Evolutionary conservation across 2,329 filamentous ascomycete species (phyloP), one percentile per base, ranked within the genome.

Genomic region (Talaromyces sp.): DNA sequence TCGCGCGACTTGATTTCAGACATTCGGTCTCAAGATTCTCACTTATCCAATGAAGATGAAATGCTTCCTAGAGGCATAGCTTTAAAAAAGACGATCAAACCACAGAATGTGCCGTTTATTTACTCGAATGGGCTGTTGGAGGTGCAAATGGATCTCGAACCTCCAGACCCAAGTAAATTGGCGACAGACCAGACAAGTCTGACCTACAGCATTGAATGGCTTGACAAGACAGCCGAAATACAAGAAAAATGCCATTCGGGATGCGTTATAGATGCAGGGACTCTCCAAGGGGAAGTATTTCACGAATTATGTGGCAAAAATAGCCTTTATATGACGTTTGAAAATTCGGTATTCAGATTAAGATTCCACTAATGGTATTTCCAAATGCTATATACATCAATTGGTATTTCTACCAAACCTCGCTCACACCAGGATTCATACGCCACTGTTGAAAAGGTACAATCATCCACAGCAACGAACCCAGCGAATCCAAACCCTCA

Each of bases 361-460:
- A 54, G n/a, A 40, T 33, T 59, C 34, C 10, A 50, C 27, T 58
- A 27, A 57, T 23, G 40, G 58, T 44, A 18, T 44, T n/a, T 5
- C 36, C 5, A 42, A 42, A 42, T 16, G 36, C 16, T 44, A n/a
- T 12, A 36, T n/a, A 18, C n/a, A 9, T 47, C 2, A 16, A 16
- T 36, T 16, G 10, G n/a, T 40, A 16, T 40, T 51, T 51, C 40
- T 59, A 62, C 56, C 61, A 62, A n/a, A 51, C 34, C 44, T 56
- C 61, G 18, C 14, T 56, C 56, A 59, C 59, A 14, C 52, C 61
- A 51, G 23, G 40, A 10, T 23, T 51, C 34, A 40, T 31, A 9
- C 61, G 36, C 51, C 57, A 59, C 12, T 59, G 56, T 27, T 62
- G 61, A 53, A 59, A 62, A n/a, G 61, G 61, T 12, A 62, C 58